A percentile compares a stretch with the other conserved stretches of the same genome.
Conservation (phyloP, 2,329 filamentous ascomycete genomes). For the Phialocephala subalpina region DNA sequence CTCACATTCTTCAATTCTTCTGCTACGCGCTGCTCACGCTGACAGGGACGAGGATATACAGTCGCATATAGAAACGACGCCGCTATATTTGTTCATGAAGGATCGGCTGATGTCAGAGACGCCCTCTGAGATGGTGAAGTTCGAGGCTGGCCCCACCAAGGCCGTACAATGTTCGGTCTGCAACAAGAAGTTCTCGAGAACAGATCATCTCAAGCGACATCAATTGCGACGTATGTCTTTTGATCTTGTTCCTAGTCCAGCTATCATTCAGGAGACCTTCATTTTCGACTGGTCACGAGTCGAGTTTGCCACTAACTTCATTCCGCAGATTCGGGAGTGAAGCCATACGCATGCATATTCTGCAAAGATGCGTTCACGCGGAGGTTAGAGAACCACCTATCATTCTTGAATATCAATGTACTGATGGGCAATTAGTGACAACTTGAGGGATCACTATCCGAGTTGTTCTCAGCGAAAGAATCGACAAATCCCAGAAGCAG, state of each 20-base stretch:
- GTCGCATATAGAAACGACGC: background rate
- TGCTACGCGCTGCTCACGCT: background rate
- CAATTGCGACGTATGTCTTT: constrained; percentile 50
- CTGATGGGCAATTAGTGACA: constrained; percentile 47
- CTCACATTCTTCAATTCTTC: constrained; percentile 1
- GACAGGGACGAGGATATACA: constrained; percentile 3
- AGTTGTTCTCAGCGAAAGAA: constrained; percentile 51
- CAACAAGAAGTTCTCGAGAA: constrained; percentile 53
- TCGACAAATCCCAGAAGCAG: constrained; percentile 52
- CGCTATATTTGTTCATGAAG: background rate
- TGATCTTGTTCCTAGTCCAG: background rate
- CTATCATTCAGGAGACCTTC: background rate
- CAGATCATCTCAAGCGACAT: constrained; percentile 56
- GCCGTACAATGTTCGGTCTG: constrained; percentile 48
- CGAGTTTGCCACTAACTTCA: constrained; percentile 14
- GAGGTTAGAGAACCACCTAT: constrained; percentile 44
- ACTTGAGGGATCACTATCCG: constrained; percentile 54
- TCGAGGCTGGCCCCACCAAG: constrained; percentile 24
- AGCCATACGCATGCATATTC: constrained; percentile 55
- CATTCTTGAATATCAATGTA: constrained; percentile 6
- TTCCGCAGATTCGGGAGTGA: constrained; percentile 52
- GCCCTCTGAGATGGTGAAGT: constrained; percentile 17
- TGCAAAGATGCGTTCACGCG: constrained; percentile 54
- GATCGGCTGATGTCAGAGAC: constrained; percentile 8
- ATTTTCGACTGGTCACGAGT: constrained; percentile 17